These are phyloP conservation scores for Brasenia schreberi DNA, from an alignment of 164 flowering plant genomes.

Conservation along the genomic window DNA sequence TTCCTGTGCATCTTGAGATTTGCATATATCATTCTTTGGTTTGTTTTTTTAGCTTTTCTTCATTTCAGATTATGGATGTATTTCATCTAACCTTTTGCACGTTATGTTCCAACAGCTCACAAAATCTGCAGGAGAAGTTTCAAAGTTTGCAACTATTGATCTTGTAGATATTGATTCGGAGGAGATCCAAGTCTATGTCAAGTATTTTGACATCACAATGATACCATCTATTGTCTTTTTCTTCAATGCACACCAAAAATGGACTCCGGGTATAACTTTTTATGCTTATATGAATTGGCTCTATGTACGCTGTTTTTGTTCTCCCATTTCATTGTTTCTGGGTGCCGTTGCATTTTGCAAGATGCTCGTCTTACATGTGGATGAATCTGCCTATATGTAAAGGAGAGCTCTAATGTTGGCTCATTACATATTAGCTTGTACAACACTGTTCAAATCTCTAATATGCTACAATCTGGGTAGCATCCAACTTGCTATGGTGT, in stretches of 20 bases:
- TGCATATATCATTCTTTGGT: background rate
- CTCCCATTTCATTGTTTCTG: background rate
- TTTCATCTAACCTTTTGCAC: background rate
- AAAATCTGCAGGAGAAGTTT: constrained; percentile 68
- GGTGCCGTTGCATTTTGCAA: background rate
- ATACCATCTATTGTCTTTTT: constrained; percentile 82
- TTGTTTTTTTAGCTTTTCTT: background rate
- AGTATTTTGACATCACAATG: constrained; percentile 76
- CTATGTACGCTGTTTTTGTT: background rate
- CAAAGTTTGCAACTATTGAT: constrained; percentile 62
- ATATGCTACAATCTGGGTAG: too few relatives aligned
- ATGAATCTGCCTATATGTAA: background rate
- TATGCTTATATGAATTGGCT: background rate
- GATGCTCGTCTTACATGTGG: background rate
- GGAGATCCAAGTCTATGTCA: constrained; percentile 76
- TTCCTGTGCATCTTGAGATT: too few relatives aligned
- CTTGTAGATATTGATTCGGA: constrained; percentile 74
- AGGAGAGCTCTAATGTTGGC: background rate
- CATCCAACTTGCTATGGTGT: too few relatives aligned
- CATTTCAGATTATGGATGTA: background rate
- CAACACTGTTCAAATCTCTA: too few relatives aligned
- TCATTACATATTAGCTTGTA: too few relatives aligned
- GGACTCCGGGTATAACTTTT: constrained; percentile 73
- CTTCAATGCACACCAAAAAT: constrained; percentile 99
- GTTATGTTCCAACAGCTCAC: constrained; percentile 35